phyloP scores from a whole-genome alignment of 768 basidiomycete species.

The Tephrocybe sp. region DNA sequence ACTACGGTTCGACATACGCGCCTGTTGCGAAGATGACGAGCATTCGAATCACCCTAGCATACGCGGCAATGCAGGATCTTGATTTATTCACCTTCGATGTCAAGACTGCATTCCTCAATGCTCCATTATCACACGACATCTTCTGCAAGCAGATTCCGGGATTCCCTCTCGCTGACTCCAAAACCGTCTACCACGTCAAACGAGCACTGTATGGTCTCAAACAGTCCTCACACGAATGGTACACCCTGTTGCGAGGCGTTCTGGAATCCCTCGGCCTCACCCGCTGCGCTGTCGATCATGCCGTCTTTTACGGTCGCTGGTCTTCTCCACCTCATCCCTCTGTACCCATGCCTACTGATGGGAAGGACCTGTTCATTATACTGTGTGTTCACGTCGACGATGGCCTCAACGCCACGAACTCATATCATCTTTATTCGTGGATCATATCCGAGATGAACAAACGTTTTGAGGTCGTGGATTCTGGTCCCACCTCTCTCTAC shows the following conservation, averaged over 20 bases:
- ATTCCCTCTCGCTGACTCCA: constrained; percentile 13
- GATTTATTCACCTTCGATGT: constrained; percentile 26
- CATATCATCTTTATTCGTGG: not conserved
- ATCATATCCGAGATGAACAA: not conserved
- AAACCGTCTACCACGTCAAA: constrained; percentile 7
- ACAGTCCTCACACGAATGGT: constrained; percentile 5
- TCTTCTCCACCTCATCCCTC: constrained; percentile 16
- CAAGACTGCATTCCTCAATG: constrained; percentile 25
- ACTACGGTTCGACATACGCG: constrained; percentile 33
- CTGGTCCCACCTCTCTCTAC: not conserved
- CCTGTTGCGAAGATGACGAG: constrained; percentile 23
- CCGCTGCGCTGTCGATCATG: constrained; percentile 22
- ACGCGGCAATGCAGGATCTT: constrained; percentile 17
- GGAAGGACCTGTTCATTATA: constrained; percentile 14
- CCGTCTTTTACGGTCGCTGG: constrained; percentile 20
- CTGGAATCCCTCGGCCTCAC: constrained; percentile 18
- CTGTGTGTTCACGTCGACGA: constrained; percentile 27
- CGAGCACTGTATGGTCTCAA: constrained; percentile 3
- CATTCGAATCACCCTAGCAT: constrained; percentile 23
- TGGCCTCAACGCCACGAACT: constrained; percentile 8
- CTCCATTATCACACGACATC: constrained; percentile 17
- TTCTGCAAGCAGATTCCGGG: constrained; percentile 6
- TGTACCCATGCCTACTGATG: constrained; percentile 16
- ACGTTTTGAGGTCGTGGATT: constrained; percentile 2
- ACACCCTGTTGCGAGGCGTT: not conserved